Evolutionary conservation across 2,329 filamentous ascomycete genomes (phyloP).

Genomic region (Pseudogymnoascus sp.): DNA sequence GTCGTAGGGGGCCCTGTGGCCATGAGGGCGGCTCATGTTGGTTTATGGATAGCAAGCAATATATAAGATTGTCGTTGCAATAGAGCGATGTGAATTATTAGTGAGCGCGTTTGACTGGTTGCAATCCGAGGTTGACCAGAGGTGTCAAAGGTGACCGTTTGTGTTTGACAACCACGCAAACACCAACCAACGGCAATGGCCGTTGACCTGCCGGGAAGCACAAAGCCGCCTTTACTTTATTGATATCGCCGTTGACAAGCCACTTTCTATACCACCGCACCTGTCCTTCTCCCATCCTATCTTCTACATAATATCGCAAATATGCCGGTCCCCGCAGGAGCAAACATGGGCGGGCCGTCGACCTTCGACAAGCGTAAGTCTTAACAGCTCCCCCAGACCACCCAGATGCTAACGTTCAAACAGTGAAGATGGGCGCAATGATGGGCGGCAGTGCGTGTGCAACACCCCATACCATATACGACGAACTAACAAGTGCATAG

Average conservation of each 20-base stretch:
- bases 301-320: conserved; percentile 12
- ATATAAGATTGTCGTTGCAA: background rate
- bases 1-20: conserved; percentile 15
- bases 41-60: background rate
- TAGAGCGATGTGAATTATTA: background rate
- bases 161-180: conserved; percentile 2
- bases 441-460: conserved; percentile 86
- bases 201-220: background rate
- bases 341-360: conserved; percentile 48
- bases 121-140: background rate
- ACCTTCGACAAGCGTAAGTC: conserved; percentile 61
- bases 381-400: conserved; percentile 11
- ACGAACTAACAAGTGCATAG: conserved; percentile 39
- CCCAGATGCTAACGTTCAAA: conserved; percentile 19
- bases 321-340: conserved; percentile 41
- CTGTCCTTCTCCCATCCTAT: background rate
- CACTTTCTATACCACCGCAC: background rate
- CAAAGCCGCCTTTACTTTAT: background rate
- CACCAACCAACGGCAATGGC: background rate
- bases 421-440: conserved; percentile 97
- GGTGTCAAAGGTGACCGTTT: background rate
- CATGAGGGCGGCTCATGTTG: conserved; percentile 19
- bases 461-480: background rate
- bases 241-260: background rate
- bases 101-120: background rate